A percentile compares a stretch with the other conserved stretches of the same genome.
Conservation (phyloP, 305 asterid genomes). For the Coffea humblotiana region DNA sequence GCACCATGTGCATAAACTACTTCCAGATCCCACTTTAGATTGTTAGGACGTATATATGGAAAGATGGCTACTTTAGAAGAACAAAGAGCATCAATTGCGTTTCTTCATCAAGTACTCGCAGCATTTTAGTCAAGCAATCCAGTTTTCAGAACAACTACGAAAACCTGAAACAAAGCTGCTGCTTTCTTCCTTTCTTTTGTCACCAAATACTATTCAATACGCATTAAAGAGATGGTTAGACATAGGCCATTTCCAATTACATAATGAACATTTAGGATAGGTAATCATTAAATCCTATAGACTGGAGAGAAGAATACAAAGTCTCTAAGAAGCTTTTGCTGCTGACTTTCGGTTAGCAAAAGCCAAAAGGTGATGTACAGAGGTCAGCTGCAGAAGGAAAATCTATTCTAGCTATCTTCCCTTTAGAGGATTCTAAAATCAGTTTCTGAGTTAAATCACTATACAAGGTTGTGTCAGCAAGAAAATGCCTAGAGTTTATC, state of each 20-base stretch:
- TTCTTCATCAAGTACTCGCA: not conserved
- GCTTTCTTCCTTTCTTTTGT: not conserved
- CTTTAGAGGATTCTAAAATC: conserved; percentile 4
- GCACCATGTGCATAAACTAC: not conserved
- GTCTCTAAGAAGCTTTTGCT: conserved; percentile 2
- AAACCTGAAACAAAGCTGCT: not conserved
- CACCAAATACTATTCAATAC: not conserved
- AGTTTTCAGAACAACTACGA: not conserved
- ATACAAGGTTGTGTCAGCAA: conserved; percentile 13
- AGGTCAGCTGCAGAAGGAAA: not conserved
- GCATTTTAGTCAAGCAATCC: not conserved
- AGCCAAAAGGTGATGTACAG: conserved; percentile 10
- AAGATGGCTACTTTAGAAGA: not conserved
- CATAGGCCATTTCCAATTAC: not conserved
- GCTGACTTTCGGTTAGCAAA: not conserved
- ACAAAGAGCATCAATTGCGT: not conserved
- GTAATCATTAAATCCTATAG: not conserved
- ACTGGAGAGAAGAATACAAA: not conserved
- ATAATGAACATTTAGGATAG: not conserved
- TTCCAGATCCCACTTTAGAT: not conserved
- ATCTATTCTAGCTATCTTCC: conserved; percentile 1
- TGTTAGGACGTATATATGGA: too few relatives aligned
- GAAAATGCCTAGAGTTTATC: conserved; percentile 8
- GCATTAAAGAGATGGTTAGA: not conserved
- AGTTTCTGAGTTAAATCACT: not conserved